phyloP scores from a whole-genome alignment of 2,329 filamentous ascomycete species.

The Cercospora zeae-maydis region DNA sequence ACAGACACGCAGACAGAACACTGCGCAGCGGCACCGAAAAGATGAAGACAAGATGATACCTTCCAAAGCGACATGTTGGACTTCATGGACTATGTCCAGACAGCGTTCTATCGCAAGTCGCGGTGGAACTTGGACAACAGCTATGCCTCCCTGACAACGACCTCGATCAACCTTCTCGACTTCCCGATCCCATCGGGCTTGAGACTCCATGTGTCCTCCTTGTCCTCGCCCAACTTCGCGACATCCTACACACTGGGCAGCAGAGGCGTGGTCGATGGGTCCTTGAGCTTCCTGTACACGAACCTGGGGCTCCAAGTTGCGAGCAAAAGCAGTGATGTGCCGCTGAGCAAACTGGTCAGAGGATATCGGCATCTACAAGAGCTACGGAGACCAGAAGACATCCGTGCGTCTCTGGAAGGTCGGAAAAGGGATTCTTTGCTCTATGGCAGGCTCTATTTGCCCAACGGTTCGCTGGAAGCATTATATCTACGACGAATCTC shows the following conservation, averaged over 20 bases:
- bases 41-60: slow-evolving; percentile 19
- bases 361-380: slow-evolving; percentile 78
- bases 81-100: slow-evolving; percentile 96
- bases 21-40: background rate
- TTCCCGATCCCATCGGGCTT: slow-evolving; percentile 83
- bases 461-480: slow-evolving; percentile 80
- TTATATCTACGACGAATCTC: slow-evolving; percentile 76
- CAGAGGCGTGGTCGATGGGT: slow-evolving; percentile 88
- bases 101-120: slow-evolving; percentile 81
- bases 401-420: slow-evolving; percentile 2
- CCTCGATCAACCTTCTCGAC: slow-evolving; percentile 78
- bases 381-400: slow-evolving; percentile 52
- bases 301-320: slow-evolving; percentile 68
- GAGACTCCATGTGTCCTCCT: slow-evolving; percentile 81
- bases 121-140: slow-evolving; percentile 91
- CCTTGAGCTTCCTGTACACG: slow-evolving; percentile 94
- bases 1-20: background rate
- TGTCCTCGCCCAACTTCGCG: slow-evolving; percentile 88
- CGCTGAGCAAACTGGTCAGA: slow-evolving; percentile 71
- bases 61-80: slow-evolving; percentile 65
- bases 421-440: slow-evolving; percentile 58
- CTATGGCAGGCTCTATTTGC: slow-evolving; percentile 77
- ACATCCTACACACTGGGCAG: slow-evolving; percentile 90
- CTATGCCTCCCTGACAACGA: slow-evolving; percentile 80
- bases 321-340: slow-evolving; percentile 70